phyloP scores from a whole-genome alignment of 345 rosid genomes.

The Hibiscus tridactylites region DNA sequence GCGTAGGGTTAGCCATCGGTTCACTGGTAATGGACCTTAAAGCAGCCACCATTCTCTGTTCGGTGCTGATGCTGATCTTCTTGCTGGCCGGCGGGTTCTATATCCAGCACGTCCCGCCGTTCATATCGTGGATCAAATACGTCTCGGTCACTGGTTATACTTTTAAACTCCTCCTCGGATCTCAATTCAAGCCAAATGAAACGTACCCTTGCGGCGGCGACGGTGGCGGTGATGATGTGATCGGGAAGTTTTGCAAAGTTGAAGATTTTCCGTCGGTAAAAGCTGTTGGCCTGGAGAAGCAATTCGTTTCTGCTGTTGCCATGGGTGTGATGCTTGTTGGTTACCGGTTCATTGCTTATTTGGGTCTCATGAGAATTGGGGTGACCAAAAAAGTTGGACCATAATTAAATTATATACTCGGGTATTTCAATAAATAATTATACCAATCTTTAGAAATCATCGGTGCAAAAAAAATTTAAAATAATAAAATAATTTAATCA shows the following conservation, averaged over 20 bases:
- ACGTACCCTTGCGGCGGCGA: constrained; percentile 25
- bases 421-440: too few species aligned
- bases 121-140: constrained; percentile 40
- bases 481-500: too few species aligned
- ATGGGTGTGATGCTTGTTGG: constrained; percentile 36
- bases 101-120: constrained; percentile 37
- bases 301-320: constrained; percentile 19
- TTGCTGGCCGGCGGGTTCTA: constrained; percentile 41
- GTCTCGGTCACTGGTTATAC: constrained; percentile 32
- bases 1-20: constrained; percentile 48
- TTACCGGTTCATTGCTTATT: constrained; percentile 38
- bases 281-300: constrained; percentile 30
- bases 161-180: constrained; percentile 30
- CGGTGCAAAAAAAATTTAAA: too few species aligned
- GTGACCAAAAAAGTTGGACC: background rate
- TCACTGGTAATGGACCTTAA: constrained; percentile 34
- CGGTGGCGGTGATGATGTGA: too few species aligned
- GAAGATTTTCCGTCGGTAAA: constrained; percentile 35
- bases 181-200: constrained; percentile 29
- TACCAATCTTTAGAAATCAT: too few species aligned
- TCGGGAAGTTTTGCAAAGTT: constrained; percentile 22
- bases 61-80: constrained; percentile 29
- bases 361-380: constrained; percentile 17
- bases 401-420: too few species aligned
- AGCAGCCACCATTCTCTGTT: constrained; percentile 31